Evolutionary conservation across 108 stramenopile species (phyloP), one percentile per base, ranked within the genome.

Genomic region (Hondaea fermentalgiana): DNA sequence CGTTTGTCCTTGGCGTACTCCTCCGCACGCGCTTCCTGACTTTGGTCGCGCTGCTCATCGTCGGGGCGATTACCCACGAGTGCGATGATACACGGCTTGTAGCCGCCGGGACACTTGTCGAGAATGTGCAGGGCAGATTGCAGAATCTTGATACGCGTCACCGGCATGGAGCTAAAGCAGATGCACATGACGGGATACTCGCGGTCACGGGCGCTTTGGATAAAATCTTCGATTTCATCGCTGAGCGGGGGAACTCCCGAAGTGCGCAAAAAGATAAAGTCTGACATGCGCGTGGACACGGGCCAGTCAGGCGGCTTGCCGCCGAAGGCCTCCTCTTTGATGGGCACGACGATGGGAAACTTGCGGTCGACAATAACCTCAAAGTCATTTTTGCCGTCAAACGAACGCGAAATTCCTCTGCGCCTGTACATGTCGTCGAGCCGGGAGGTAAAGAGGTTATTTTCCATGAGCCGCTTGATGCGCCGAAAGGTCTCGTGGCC

Each of bases 81-180:
- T 6, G 76, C 76, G 28, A 83, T 12, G 5, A 83, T 83, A 23
- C 76, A 45, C 3, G 76, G 76, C 3, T 83, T 83, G 76, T 83
- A 83, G 44, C 23, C 23, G 45, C 51, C 76, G 45, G 76, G 76
- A 28, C 76, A 83, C 76, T 83, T 83, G 76, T 83, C 76, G 49
- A 83, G 76, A 35, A 83, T 83, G 49, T 53, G 51, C 1, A 83
- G 76, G n/a, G 76, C 76, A 53, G 76, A 47, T 45, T 83, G 49
- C 49, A 53, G 25, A 47, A 83, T 53, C 49, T 53, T 47, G 49
- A 83, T 83, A 3, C 76, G 76, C 76, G 76, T 25, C 23, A 83
- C 51, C 28, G 76, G 76, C 76, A 83, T 83, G 19, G 76, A 83
- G 76, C 76, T 83, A 4, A 83, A 83, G 51, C 76, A 83, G 19